Conservation (phyloP, 164 flowering plant genomes). For the Stephania yunnanensis region DNA sequence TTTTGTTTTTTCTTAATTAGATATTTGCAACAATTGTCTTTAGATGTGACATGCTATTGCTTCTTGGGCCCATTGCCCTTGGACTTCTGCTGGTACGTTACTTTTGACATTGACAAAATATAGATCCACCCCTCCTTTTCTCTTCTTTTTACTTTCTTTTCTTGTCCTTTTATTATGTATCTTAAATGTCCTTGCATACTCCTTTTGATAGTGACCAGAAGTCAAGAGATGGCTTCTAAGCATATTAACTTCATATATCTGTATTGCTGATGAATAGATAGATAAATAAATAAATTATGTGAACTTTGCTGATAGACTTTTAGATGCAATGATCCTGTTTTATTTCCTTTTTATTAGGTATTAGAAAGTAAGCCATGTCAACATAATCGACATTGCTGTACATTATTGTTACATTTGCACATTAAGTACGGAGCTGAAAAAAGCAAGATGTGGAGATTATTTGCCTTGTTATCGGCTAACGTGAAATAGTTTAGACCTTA, state of each 20-base stretch:
- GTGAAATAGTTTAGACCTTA: too few species aligned
- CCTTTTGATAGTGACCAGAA: background rate
- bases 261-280: background rate
- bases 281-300: background rate
- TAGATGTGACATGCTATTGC: conserved; percentile 83
- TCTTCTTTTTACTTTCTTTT: background rate
- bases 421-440: too few species aligned
- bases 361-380: too few species aligned
- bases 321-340: background rate
- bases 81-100: conserved; percentile 72
- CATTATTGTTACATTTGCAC: too few species aligned
- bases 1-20: conserved; percentile 35
- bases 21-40: conserved; percentile 76
- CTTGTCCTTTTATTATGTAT: background rate
- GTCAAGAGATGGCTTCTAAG: background rate
- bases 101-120: background rate
- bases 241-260: background rate
- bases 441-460: too few species aligned
- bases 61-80: conserved; percentile 74
- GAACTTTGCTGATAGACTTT: background rate
- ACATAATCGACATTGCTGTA: too few species aligned
- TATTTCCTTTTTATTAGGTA: background rate
- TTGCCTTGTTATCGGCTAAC: too few species aligned
- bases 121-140: background rate
- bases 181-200: background rate